These are phyloP conservation scores for Tulasnella sp. DNA, from an alignment of 768 basidiomycete genomes.

Conservation along the genomic window DNA sequence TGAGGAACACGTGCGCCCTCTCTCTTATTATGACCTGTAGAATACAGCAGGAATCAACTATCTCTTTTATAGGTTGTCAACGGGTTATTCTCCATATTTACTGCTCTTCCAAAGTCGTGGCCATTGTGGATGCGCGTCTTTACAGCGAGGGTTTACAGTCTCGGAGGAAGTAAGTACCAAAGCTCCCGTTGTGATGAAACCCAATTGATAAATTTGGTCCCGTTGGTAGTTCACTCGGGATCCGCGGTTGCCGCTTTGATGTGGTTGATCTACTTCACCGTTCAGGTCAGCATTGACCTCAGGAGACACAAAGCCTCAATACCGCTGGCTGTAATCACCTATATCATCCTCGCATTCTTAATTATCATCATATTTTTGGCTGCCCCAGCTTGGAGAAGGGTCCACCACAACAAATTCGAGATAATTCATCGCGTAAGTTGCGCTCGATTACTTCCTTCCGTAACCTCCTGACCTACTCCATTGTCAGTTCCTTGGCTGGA, in stretches of 20 bases:
- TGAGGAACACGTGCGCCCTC: constrained; percentile 24
- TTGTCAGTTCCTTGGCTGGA: constrained; percentile 49
- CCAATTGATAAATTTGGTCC: neutral
- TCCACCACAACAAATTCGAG: constrained; percentile 53
- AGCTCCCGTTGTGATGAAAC: neutral
- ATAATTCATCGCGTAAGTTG: constrained; percentile 43
- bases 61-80: constrained; percentile 12
- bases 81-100: constrained; percentile 21
- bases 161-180: constrained; percentile 21
- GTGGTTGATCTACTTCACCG: constrained; percentile 30
- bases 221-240: constrained; percentile 24
- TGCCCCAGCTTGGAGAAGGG: constrained; percentile 46
- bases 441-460: neutral
- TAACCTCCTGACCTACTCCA: neutral
- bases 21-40: neutral
- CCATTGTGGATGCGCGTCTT: constrained; percentile 19
- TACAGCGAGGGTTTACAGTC: constrained; percentile 18
- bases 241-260: constrained; percentile 26
- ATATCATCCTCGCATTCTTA: constrained; percentile 45
- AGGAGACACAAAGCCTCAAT: constrained; percentile 3
- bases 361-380: constrained; percentile 51
- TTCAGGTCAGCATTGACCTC: constrained; percentile 23
- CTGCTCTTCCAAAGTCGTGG: constrained; percentile 12
- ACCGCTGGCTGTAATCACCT: constrained; percentile 21
- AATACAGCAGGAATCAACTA: neutral